These are phyloP conservation scores for Cornus kousa DNA, from an alignment of 148 eudicot genomes.

Conservation along the genomic window DNA sequence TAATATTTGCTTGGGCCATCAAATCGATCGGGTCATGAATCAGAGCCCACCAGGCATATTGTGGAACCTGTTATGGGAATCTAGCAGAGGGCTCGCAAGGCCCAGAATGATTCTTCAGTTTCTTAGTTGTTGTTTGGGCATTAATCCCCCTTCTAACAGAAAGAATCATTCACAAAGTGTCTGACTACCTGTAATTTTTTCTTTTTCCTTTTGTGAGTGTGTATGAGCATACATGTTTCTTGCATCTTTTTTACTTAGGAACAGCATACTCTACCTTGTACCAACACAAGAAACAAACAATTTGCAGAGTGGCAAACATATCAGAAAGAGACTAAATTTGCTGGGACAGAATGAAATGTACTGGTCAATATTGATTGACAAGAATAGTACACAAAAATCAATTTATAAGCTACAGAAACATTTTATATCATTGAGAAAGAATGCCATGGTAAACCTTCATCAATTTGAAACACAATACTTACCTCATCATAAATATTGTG, in stretches of 20 bases:
- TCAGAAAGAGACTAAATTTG: neutral
- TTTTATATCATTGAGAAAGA: neutral
- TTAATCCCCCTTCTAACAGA: too few relatives aligned
- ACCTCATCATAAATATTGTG: slow-evolving; percentile 78
- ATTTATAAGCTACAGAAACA: neutral
- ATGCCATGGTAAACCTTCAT: neutral
- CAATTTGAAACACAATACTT: slow-evolving; percentile 24
- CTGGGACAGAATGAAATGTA: neutral
- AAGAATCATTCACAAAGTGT: too few relatives aligned
- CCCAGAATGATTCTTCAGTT: too few relatives aligned
- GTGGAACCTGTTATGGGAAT: neutral
- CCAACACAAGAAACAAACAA: neutral
- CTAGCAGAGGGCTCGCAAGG: neutral
- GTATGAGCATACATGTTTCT: neutral
- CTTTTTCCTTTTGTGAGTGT: neutral
- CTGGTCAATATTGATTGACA: neutral
- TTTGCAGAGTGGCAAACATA: neutral
- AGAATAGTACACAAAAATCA: neutral
- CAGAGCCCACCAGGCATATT: too few relatives aligned
- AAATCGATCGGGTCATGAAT: too few relatives aligned
- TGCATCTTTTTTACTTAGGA: neutral
- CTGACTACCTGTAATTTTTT: too few relatives aligned
- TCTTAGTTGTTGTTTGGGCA: too few relatives aligned
- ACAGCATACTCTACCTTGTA: neutral
- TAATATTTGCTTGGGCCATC: too few relatives aligned